Evolutionary conservation across 2,329 filamentous ascomycete genomes (phyloP), one percentile per base, ranked within the genome.

Genomic region (Fusarium sp.): DNA sequence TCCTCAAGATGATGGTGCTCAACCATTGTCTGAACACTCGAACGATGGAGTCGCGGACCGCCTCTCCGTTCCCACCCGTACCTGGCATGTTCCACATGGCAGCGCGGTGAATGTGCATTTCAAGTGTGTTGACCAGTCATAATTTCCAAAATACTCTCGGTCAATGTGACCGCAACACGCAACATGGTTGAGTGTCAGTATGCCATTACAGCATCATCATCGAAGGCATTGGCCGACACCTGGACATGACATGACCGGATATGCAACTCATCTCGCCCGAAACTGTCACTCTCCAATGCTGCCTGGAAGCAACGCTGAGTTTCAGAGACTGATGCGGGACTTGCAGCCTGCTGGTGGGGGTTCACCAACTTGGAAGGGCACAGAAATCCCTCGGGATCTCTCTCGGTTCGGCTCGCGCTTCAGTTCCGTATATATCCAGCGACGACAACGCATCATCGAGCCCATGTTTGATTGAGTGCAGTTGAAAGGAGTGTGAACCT

Each of bases 31-130:
- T 37, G 28, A 31, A n/a, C 23, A 15, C 18, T 39, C 34, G 34
- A n/a, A 37, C 36, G n/a, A 51, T 15, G 40, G 52, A 39, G 37
- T 39, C n/a, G 23, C 53, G 47, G 59, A 47, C 59, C 41, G 37
- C 16, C 48, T 46, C 56, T 52, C 48, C 62, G 47, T 62, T 23
- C 28, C 16, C 36, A 53, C 34, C 41, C 43, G 53, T 58, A 23
- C 15, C 53, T 55, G 48, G 52, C 48, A 53, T 66, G 36, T 51
- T 28, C 31, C 36, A 39, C 53, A 56, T 51, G 34, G 55, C 34
- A 23, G 23, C 51, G 46, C 56, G 52, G 43, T 62, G 57, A 60
- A 65, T 53, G 18, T 61, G 43, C 39, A 54, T 34, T 48, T 34
- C 15, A 27, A 37, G 18, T 34, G 37, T 34, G 7, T 12, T 40